Evolutionary conservation across 768 basidiomycete species (phyloP).

Genomic region (Gyrodon lividus): DNA sequence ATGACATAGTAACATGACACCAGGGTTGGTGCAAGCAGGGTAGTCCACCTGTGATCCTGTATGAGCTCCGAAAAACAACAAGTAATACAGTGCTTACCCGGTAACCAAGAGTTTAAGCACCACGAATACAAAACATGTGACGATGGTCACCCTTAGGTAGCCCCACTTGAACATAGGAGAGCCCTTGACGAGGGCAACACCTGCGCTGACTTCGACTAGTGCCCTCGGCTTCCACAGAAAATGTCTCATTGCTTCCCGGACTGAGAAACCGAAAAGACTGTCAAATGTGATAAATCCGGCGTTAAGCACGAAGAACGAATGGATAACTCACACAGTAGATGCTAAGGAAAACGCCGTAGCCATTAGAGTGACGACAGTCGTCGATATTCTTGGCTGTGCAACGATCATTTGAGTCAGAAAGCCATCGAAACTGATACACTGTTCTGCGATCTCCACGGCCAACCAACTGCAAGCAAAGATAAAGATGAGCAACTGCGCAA

Average conservation of each 20-base stretch:
- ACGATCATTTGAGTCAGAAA: neutral
- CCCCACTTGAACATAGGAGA: neutral
- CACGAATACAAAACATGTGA: slow-evolving; percentile 8
- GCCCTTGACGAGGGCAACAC: slow-evolving; percentile 7
- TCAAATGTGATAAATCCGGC: too few species aligned
- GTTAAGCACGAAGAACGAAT: too few species aligned
- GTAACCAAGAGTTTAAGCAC: slow-evolving; percentile 14
- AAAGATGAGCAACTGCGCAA: neutral
- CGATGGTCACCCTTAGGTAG: neutral
- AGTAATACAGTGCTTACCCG: slow-evolving; percentile 8
- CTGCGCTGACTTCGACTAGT: slow-evolving; percentile 8
- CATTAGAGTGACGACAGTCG: slow-evolving; percentile 2
- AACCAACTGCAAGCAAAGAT: neutral
- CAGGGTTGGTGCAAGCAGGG: slow-evolving; percentile 8
- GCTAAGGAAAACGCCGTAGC: slow-evolving; percentile 1
- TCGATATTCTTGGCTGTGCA: neutral
- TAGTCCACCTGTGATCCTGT: slow-evolving; percentile 9
- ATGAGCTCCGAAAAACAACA: neutral
- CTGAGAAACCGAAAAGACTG: too few species aligned
- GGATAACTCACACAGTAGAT: neutral
- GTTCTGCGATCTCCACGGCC: neutral
- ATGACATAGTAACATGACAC: neutral
- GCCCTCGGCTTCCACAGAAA: slow-evolving; percentile 14
- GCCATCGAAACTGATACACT: neutral
- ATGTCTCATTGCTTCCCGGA: slow-evolving; percentile 17